Percentiles rank a stretch among this genome's conserved stretches.
phyloP scores from a whole-genome alignment of 2,329 filamentous ascomycete species.

The Monilinia fructicola region DNA sequence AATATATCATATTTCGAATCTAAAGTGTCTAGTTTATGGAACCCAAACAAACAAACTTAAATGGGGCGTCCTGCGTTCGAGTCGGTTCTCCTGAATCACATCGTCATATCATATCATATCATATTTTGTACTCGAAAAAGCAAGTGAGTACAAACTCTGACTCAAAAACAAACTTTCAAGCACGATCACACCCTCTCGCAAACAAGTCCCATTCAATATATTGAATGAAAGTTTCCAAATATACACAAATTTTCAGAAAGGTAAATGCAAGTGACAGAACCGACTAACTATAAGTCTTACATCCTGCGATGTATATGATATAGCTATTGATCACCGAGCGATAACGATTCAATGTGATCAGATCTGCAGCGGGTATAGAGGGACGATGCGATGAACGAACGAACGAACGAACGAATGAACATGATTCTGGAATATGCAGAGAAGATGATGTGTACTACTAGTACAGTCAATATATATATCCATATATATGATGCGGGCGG shows the following conservation, averaged over 20 bases:
- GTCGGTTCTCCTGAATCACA: conserved; percentile 11
- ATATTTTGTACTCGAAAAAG: conserved; percentile 18
- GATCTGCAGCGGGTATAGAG: conserved; percentile 19
- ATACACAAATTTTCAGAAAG: background rate
- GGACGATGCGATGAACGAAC: background rate
- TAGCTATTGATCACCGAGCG: background rate
- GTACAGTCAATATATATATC: too few species aligned
- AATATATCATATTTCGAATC: conserved; percentile 19
- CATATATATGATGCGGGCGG: background rate
- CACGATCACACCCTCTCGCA: background rate
- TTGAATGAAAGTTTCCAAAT: conserved; percentile 10
- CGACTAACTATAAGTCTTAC: too few species aligned
- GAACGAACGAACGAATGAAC: conserved; percentile 14
- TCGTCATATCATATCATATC: background rate
- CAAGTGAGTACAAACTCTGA: conserved; percentile 6
- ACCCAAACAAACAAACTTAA: conserved; percentile 18
- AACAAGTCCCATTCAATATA: background rate
- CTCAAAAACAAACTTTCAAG: conserved; percentile 10
- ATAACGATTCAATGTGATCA: conserved; percentile 8
- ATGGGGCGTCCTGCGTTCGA: conserved; percentile 10
- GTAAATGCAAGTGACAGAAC: background rate
- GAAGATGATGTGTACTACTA: background rate
- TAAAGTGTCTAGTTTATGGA: background rate
- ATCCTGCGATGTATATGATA: background rate
- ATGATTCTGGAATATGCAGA: conserved; percentile 24